Base-by-base conservation (phyloP, 192 early-diverging fungal genomes). In the Backusella morwellensis region DNA sequence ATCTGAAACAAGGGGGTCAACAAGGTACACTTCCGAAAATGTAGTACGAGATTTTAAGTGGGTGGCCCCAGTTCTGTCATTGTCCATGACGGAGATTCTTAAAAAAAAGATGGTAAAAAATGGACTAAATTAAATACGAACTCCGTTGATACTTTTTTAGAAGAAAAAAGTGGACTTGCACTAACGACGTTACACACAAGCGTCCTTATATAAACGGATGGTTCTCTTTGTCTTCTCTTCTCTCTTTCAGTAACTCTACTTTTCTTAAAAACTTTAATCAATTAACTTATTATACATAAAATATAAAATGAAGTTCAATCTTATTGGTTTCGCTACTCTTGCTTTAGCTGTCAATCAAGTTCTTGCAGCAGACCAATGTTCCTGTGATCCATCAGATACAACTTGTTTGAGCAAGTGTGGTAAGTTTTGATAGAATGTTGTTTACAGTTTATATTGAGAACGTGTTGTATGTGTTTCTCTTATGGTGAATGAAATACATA, bases 371-470 rank as follows among this genome's bases (percentile, higher is more conserved):
- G 70, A 47, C 14, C 19, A 21, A 1, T 72, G 70, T 5, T 47
- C 40, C 44, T 72, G 70, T 44, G 14, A 26, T 19, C 23, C 70
- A 11, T 32, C 44, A 44, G 70, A 72, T 32, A 40, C 40, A 9
- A 72, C 40, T 29, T 72, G 70, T 29, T 26, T 72, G 7, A 34
- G 29, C 42, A 72, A 72, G 42, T 72, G 70, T 72, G 70, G 70
- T 72, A 72, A 72, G 26, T 72, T 63, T 63, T 26, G 12, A 29
- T 63, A 29, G 21, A 26, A 9, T 3, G 5, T 59, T 59, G 21
- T 26, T 23, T 59, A 26, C 7, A 23, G 7, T 59, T 59, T 59
- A 8, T n/a, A n/a, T n/a, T n/a, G 8, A 12, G 21, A 23, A 0
- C 17, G 54, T 59, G 26, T 63, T 3, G 8, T 26, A 12, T 63